Evolutionary conservation across 495 filamentous ascomycete genomes (phyloP), one percentile per base, ranked within the genome.

Genomic region (Penicillium riverlandense): DNA sequence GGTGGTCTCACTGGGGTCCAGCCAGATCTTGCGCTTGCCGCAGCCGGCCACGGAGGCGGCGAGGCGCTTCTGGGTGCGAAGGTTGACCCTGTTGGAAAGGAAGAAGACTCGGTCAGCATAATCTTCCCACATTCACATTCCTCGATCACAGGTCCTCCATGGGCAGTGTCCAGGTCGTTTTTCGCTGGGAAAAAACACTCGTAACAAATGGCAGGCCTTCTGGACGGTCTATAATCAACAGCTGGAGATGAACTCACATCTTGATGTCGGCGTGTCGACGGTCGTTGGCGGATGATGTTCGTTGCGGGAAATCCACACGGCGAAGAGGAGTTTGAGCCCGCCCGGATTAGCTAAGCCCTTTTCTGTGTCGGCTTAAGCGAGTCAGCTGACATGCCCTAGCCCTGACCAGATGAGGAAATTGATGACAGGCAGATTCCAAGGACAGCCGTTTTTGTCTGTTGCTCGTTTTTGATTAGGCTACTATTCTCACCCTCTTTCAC

Each of bases 21-120:
- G 90, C 92, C 92, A 99, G 78, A 99, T 92, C 85, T 97, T 97
- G 81, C 90, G 85, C 84, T 97, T 85, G 71, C 92, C 92, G 80
- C 88, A 92, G 78, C 89, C 90, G 69, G 91, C 84, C 65, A 98
- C 92, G 71, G 90, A 88, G 66, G 92, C 88, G 66, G 92, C 94
- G 62, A 98, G 91, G 75, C 94, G 91, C 84, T 99, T 99, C 82
- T 99, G 92, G 64, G 92, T 98, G 71, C 84, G 84, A 69, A 98
- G 89, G 71, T 97, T 98, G 82, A 96, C 90, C 94, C 92, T 98
- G 67, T 58, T 43, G 28, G 47, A 42, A 38, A 43, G 48, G 52
- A 61, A 59, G 59, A 61, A 54, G 50, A 45, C 52, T 49, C 42
- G 54, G 59, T 69, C 63, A 69, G 65, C 57, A 63, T 58, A 49